Percentiles rank a stretch among this genome's conserved stretches.
phyloP scores from a whole-genome alignment of 2,329 filamentous ascomycete species.

The Geosmithia flava region DNA sequence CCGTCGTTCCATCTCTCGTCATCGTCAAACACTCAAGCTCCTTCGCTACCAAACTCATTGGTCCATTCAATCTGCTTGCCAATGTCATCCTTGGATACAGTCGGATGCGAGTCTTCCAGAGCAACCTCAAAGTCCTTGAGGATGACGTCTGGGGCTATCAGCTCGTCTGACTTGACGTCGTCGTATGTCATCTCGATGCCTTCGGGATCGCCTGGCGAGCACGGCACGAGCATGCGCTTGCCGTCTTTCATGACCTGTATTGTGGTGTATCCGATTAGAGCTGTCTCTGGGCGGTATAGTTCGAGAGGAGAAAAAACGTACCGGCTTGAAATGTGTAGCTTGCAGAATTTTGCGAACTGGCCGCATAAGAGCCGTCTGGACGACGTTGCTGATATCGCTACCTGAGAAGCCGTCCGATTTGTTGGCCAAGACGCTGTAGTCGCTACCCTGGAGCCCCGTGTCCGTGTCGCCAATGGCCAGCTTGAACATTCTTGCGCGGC shows the following conservation, averaged over 20 bases:
- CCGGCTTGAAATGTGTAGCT: conserved; percentile 94
- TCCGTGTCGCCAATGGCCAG: conserved; percentile 87
- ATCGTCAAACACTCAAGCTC: conserved; percentile 27
- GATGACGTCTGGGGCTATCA: conserved; percentile 75
- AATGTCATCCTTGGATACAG: conserved; percentile 79
- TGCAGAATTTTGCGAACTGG: conserved; percentile 94
- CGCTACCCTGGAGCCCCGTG: conserved; percentile 64
- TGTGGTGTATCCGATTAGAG: conserved; percentile 4
- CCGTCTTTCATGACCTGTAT: conserved; percentile 57
- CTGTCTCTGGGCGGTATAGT: too few relatives aligned
- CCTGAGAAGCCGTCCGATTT: conserved; percentile 91
- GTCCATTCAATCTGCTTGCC: conserved; percentile 86
- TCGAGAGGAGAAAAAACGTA: conserved; percentile 22
- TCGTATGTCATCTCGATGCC: conserved; percentile 93
- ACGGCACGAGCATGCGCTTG: conserved; percentile 65
- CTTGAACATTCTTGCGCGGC: conserved; percentile 90
- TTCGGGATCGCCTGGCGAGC: conserved; percentile 78
- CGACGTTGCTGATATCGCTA: conserved; percentile 89
- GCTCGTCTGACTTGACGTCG: conserved; percentile 68
- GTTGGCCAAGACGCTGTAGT: conserved; percentile 69
- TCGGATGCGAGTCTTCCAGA: conserved; percentile 77
- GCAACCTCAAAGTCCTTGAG: conserved; percentile 92
- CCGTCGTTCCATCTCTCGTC: neutral
- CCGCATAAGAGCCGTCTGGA: conserved; percentile 95
- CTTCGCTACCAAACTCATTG: conserved; percentile 88